These are phyloP conservation scores for Alternaria incomplexa DNA, from an alignment of 2,329 filamentous ascomycete species.

Conservation along the genomic window DNA sequence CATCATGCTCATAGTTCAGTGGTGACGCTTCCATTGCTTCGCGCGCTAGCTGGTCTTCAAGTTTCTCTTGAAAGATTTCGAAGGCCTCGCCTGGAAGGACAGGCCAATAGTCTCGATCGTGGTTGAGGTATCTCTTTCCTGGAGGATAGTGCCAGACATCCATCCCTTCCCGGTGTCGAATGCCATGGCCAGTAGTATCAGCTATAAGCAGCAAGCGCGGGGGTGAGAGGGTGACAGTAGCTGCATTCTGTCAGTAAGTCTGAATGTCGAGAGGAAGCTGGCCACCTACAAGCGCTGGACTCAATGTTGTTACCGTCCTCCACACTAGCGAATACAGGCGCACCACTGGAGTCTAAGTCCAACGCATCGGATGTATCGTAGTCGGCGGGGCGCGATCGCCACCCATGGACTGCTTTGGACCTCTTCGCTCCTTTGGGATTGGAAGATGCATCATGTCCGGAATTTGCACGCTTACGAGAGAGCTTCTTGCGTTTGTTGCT, in stretches of 20 bases:
- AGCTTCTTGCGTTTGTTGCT: neutral
- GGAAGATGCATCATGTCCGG: neutral
- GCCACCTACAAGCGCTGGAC: neutral
- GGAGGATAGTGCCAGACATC: constrained; percentile 4
- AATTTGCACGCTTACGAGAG: neutral
- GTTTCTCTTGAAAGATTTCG: constrained; percentile 20
- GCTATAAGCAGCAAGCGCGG: neutral
- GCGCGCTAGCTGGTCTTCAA: constrained; percentile 24
- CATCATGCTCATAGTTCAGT: constrained; percentile 24
- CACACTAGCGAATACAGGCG: neutral
- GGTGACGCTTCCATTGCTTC: constrained; percentile 26
- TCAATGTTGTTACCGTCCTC: neutral
- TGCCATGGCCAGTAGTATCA: neutral
- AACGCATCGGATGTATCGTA: neutral
- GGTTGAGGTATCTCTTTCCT: constrained; percentile 7
- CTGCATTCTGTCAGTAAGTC: constrained; percentile 4
- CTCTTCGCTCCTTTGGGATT: neutral
- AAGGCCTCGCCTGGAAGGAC: constrained; percentile 16
- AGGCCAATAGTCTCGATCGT: constrained; percentile 15
- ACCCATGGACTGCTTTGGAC: neutral
- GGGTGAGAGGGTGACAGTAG: neutral
- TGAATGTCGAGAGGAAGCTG: neutral
- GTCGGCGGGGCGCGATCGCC: neutral
- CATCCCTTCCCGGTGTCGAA: constrained; percentile 3
- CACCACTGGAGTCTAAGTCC: neutral